phyloP scores from a whole-genome alignment of 2,329 filamentous ascomycete genomes.

The Kalmusia sp. region DNA sequence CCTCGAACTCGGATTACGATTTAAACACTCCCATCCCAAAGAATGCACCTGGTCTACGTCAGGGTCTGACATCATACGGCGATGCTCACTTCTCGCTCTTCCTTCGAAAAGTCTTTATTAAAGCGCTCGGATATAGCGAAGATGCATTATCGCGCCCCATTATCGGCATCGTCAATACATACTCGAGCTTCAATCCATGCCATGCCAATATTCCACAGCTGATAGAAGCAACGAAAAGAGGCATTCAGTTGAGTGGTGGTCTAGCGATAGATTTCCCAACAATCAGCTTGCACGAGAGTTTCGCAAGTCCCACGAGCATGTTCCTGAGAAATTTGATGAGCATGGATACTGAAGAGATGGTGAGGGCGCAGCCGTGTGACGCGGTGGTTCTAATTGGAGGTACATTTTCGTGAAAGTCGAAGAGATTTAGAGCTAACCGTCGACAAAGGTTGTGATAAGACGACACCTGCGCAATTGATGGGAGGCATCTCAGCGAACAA shows the following conservation, averaged over 20 bases:
- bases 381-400: conserved; percentile 72
- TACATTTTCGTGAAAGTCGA: conserved; percentile 28
- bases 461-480: conserved; percentile 76
- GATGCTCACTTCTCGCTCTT: conserved; percentile 79
- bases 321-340: conserved; percentile 77
- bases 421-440: neutral
- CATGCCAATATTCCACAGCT: conserved; percentile 76
- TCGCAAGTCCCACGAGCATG: conserved; percentile 76
- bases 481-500: conserved; percentile 78
- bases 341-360: conserved; percentile 83
- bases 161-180: conserved; percentile 77
- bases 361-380: conserved; percentile 73
- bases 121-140: conserved; percentile 76
- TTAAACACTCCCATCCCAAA: conserved; percentile 60
- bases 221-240: conserved; percentile 73
- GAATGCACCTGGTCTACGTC: conserved; percentile 60
- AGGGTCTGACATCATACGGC: conserved; percentile 72
- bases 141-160: conserved; percentile 74
- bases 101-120: conserved; percentile 78
- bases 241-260: conserved; percentile 71
- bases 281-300: conserved; percentile 74
- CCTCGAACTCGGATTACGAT: conserved; percentile 61
- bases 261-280: conserved; percentile 77
- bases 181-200: conserved; percentile 76
- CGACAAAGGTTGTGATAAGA: conserved; percentile 74